Evolutionary conservation across 2,329 filamentous ascomycete species (phyloP), one percentile per base, ranked within the genome.

Genomic region (Amylocarpus encephaloides): DNA sequence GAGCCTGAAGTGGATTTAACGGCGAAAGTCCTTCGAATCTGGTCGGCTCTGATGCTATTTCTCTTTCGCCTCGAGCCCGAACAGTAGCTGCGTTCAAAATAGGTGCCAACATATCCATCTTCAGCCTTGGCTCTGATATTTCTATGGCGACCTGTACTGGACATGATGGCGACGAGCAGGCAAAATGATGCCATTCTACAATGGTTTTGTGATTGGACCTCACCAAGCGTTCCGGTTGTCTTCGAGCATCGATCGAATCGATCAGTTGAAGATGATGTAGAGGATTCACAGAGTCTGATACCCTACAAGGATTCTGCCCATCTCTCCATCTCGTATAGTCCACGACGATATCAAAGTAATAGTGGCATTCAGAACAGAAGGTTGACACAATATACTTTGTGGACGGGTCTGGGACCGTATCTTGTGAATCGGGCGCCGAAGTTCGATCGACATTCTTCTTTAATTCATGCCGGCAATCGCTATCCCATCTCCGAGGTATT

Each of bases 311-410:
- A 16, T 45, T 50, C 48, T 53, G 50, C 16, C 63, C 62, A 44
- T 62, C 66, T 30, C 66, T 65, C 42, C 62, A 64, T n/a, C 69
- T 63, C 11, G 68, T 69, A 57, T 77, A 79, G 52, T 76, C 73
- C 32, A 83, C 71, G 10, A 69, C 68, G 18, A 87, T 63, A 56
- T 81, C 74, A 39, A 85, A 68, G 66, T 87, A 83, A 60, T 74
- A 73, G 46, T 79, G 76, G 63, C 84, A 88, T 52, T 70, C 72
- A 49, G 72, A 67, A 66, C 84, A 88, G 56, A 80, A 74, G 3
- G 80, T 73, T 13, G 82, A 76, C 26, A 84, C 70, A 57, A 74
- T 79, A 62, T 78, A 81, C 42, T 71, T 62, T 2, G 73, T 72
- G 6, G 64, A 52, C 30, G 57, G 56, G 51, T 67, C 64, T 33